Conservation (phyloP, 768 basidiomycete species). For the Boletus sp. region DNA sequence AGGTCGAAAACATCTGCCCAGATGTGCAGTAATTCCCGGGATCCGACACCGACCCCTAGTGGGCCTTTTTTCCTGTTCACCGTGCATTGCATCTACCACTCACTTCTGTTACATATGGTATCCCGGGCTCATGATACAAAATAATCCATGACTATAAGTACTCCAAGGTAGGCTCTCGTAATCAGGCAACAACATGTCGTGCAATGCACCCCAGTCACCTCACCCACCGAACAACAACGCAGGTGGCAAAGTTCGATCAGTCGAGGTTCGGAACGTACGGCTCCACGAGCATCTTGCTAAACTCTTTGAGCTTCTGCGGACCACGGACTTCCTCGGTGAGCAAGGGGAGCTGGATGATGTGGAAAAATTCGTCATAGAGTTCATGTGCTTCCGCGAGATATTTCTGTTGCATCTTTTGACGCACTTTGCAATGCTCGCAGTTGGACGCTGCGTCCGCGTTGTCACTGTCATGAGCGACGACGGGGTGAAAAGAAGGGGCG, state of each 20-base stretch:
- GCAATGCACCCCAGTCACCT: neutral
- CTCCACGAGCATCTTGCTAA: slow-evolving; percentile 86
- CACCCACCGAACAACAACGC: neutral
- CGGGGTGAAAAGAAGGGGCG: neutral
- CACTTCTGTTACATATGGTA: slow-evolving; percentile 8
- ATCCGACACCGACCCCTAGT: too few species aligned
- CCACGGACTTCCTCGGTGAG: slow-evolving; percentile 97
- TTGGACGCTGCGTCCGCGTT: slow-evolving; percentile 59
- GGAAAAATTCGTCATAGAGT: slow-evolving; percentile 97
- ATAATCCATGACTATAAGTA: slow-evolving; percentile 8
- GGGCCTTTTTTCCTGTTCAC: neutral
- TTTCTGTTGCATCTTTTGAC: slow-evolving; percentile 98
- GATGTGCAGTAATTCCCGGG: too few species aligned
- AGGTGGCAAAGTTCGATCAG: slow-evolving; percentile 3
- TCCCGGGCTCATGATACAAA: slow-evolving; percentile 5
- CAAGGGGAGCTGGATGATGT: slow-evolving; percentile 89
- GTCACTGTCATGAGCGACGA: neutral
- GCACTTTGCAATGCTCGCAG: slow-evolving; percentile 93
- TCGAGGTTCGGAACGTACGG: slow-evolving; percentile 58
- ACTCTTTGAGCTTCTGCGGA: slow-evolving; percentile 87
- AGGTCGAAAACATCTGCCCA: too few species aligned
- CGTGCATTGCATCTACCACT: neutral
- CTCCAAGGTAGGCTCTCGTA: neutral
- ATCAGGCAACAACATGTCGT: neutral
- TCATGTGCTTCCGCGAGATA: slow-evolving; percentile 96